Evolutionary conservation across 2,329 filamentous ascomycete species (phyloP), one percentile per base, ranked within the genome.

Genomic region (Nigrospora sphaerica): DNA sequence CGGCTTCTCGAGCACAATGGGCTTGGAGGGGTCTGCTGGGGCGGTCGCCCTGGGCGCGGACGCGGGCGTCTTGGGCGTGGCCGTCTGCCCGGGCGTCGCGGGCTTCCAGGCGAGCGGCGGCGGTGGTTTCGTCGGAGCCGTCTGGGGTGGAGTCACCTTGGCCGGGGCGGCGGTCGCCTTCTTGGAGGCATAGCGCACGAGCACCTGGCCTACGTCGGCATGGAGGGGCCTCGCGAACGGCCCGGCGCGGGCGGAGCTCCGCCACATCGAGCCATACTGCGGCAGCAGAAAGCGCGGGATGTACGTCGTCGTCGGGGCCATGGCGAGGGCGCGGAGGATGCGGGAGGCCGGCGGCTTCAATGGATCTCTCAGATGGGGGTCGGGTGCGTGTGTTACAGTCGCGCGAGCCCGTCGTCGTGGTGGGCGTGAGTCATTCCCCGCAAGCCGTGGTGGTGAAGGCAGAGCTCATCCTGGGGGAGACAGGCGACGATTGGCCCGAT

Each of bases 1-100:
- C 19, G 92, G 92, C 67, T 96, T 89, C 57, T 88, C 88, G 53
- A 98, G 83, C 6, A 89, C 78, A 51, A 83, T 76, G 33, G 80
- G 78, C 59, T 85, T 86, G 52, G 66, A 69, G 48, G 56, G 56
- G 52, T 58, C 53, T 42, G 39, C 50, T 12, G 47, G 42, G 4
- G 48, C 37, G 2, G 49, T 28, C 3, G 48, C 43, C 12, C 54
- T 41, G 6, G 51, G 31, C 19, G 40, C 12, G 17, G 47, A 36
- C 31, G 45, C 14, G n/a, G 46, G 16, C 6, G 51, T 37, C 40
- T 52, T 52, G 2, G 44, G 23, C n/a, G 43, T 39, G n/a, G 42
- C 42, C 12, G 52, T n/a, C 13, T 43, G 43, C 14, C 44, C 28
- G n/a, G 44, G 18, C 28, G 44, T 47, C 2, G 52, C 19, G 4